Evolutionary conservation across 2,329 filamentous ascomycete genomes (phyloP).

Genomic region (Fusarium nanum): DNA sequence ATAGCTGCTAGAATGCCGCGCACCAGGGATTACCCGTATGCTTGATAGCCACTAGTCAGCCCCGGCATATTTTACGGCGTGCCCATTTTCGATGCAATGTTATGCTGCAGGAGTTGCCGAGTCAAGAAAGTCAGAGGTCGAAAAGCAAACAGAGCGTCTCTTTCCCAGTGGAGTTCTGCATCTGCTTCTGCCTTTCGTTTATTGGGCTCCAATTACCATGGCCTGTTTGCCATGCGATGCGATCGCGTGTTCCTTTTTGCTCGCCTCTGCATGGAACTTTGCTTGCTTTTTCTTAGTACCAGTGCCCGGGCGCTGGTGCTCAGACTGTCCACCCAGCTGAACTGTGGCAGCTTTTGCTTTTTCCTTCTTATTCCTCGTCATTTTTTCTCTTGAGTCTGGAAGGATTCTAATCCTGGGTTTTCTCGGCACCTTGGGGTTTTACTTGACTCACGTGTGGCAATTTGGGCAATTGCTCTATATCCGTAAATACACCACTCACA

Average conservation of each 20-base stretch:
- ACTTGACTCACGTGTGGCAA: slow-evolving; percentile 6
- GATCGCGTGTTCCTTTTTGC: not conserved
- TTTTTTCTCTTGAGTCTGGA: not conserved
- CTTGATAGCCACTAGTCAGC: not conserved
- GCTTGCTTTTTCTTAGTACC: not conserved
- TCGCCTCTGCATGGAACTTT: not conserved
- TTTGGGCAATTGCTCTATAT: not conserved
- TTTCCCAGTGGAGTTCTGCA: slow-evolving; percentile 11
- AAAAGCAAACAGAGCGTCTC: not conserved
- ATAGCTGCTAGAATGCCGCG: too few species aligned
- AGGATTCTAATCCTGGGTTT: not conserved
- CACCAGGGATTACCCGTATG: not conserved
- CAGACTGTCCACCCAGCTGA: not conserved
- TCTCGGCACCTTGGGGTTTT: not conserved
- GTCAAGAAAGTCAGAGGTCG: not conserved
- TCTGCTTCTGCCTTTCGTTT: not conserved
- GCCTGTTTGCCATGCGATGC: not conserved
- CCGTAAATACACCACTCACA: not conserved
- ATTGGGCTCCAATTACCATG: not conserved
- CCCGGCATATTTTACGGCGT: not conserved
- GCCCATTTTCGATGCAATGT: not conserved
- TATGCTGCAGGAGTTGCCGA: not conserved
- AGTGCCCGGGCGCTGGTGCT: not conserved
- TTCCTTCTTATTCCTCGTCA: not conserved
- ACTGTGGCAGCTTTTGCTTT: not conserved